Evolutionary conservation across 2,329 filamentous ascomycete genomes (phyloP), one percentile per base, ranked within the genome.

Genomic region (Trichoderma asperellum): DNA sequence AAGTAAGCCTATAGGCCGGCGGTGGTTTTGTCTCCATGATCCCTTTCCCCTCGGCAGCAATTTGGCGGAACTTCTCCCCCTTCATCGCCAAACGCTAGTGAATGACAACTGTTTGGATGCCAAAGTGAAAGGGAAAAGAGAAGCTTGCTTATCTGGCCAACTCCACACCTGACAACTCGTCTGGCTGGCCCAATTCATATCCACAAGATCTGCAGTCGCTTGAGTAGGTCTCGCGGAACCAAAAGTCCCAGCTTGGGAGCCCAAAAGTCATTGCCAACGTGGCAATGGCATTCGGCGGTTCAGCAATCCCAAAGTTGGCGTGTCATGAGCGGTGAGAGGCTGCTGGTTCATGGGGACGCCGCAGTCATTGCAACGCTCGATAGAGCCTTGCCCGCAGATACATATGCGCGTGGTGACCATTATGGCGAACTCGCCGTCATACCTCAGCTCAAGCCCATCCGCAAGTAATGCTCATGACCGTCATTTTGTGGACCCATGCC

Each of bases 301-400:
- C 63, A 67, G 57, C 49, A 57, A 47, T 53, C 27, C 24, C 47
- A 40, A 27, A n/a, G 21, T n/a, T 58, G 68, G 58, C 55, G 64
- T 35, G 58, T 53, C 58, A 62, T 61, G 62, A 52, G 68, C 68
- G 68, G 68, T 69, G 68, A 69, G 61, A 52, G 58, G 40, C 64
- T 52, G 64, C 64, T 32, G 21, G 34, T 67, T 57, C 53, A 57
- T 24, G 57, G 55, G 37, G 55, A 66, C n/a, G 53, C 55, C 40
- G 62, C 21, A 27, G 37, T 37, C 52, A 40, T 63, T 68, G 47
- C 52, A 68, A 68, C 59, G 49, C 21, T 62, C n/a, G 58, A 43
- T 34, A 62, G 29, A 58, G 56, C 43, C 40, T 64, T 53, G 68
- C 52, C 59, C 60, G 53, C 68, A 69, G 59, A 37, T 49, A 69